A percentile compares a stretch with the other conserved stretches of the same genome.
Conservation (phyloP, 2,329 filamentous ascomycete genomes). For the Fusarium mexicanum region DNA sequence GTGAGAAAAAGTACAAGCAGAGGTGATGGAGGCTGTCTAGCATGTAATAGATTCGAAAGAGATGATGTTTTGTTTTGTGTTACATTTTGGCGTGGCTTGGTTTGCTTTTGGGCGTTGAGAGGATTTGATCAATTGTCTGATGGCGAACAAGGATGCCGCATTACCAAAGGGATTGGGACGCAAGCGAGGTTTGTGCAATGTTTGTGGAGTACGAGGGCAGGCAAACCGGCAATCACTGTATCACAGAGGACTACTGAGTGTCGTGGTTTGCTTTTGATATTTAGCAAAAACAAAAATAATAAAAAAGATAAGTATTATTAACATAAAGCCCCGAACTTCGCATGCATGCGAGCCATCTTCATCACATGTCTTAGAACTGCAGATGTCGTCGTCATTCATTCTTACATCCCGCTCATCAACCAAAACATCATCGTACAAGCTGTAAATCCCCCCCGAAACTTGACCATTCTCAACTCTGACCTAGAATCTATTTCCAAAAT, state of each 20-base stretch:
- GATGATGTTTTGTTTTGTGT: background rate
- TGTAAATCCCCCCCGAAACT: fast-evolving
- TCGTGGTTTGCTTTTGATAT: too few relatives aligned
- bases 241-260: fast-evolving
- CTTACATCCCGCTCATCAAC: fast-evolving
- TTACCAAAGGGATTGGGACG: background rate
- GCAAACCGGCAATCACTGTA: too few relatives aligned
- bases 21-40: background rate
- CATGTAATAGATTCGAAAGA: fast-evolving
- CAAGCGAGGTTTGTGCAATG: background rate
- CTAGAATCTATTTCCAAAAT: fast-evolving
- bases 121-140: background rate
- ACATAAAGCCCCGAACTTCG: fast-evolving
- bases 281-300: background rate
- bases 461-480: fast-evolving
- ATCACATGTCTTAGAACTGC: background rate
- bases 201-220: background rate
- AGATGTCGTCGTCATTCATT: slow-evolving; percentile 12
- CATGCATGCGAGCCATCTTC: fast-evolving
- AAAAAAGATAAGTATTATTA: background rate
- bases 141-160: background rate
- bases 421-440: fast-evolving
- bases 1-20: background rate
- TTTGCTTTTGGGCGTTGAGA: background rate
- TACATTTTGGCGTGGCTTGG: fast-evolving